These are phyloP conservation scores for Trypanosoma rangeli DNA, from an alignment of 208 protist genomes.

Conservation along the genomic window DNA sequence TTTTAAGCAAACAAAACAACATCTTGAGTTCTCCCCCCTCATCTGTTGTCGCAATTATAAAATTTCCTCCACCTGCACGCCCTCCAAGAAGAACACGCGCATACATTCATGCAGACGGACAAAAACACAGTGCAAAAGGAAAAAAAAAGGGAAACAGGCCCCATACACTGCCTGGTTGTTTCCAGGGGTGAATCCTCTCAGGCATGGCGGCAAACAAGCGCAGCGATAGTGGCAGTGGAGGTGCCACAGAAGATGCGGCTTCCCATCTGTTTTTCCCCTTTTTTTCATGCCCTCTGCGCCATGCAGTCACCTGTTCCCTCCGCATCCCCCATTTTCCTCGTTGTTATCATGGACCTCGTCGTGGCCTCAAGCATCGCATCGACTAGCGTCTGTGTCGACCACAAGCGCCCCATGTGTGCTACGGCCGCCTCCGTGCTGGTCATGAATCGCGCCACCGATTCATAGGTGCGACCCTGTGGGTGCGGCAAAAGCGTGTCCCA, in stretches of 20 bases:
- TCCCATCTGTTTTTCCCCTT: background rate
- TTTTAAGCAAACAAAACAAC: too few relatives aligned
- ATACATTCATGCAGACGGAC: too few relatives aligned
- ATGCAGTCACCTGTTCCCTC: background rate
- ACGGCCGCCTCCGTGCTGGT: conserved; percentile 1
- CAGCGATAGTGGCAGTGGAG: background rate
- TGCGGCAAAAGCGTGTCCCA: conserved; percentile 1
- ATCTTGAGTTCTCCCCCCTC: too few relatives aligned
- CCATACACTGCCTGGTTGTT: background rate
- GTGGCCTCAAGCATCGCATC: conserved; percentile 11
- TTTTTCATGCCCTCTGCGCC: background rate
- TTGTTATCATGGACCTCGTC: background rate
- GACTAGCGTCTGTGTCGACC: conserved; percentile 9
- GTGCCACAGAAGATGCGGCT: background rate
- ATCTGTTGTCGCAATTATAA: too few relatives aligned
- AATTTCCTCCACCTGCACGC: too few relatives aligned
- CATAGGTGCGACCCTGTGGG: background rate
- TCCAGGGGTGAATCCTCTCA: background rate
- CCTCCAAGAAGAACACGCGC: too few relatives aligned
- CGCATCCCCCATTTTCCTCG: background rate
- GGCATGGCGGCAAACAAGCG: background rate
- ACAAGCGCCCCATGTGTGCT: background rate
- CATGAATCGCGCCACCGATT: background rate
- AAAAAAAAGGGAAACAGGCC: background rate
- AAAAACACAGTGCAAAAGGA: too few relatives aligned